phyloP scores from a whole-genome alignment of 1,139 yeast genomes.

The Pichia cactophila region DNA sequence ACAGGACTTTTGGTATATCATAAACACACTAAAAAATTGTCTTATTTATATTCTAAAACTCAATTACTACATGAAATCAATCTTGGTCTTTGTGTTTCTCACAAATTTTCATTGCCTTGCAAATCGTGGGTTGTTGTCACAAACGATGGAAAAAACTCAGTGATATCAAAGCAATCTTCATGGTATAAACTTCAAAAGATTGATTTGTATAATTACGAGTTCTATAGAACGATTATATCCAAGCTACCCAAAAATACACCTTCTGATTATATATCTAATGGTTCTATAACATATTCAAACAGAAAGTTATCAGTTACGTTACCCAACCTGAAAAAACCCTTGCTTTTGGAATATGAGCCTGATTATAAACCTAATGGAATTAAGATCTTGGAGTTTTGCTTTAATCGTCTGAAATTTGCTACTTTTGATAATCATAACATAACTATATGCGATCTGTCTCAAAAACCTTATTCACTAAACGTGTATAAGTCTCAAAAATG shows the following conservation, averaged over 20 bases:
- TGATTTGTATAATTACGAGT: no score
- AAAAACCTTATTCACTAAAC: neutral
- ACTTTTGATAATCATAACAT: neutral
- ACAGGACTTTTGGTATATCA: constrained; percentile 1
- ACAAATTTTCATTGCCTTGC: neutral
- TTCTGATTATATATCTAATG: neutral
- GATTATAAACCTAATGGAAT: neutral
- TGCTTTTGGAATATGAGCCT: neutral
- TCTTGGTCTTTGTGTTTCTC: constrained; percentile 1
- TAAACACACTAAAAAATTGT: neutral
- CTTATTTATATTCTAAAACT: neutral
- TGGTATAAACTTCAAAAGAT: no score
- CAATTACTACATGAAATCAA: constrained; percentile 1
- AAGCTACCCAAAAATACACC: neutral
- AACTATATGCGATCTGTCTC: neutral
- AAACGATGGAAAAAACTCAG: constrained; percentile 5
- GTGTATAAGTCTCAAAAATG: neutral
- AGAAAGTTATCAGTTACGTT: no score
- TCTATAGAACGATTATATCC: no score
- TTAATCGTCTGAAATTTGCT: neutral
- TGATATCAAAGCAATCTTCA: neutral
- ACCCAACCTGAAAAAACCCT: neutral
- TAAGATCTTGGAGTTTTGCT: no score
- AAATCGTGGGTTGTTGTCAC: neutral
- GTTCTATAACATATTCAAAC: neutral